Base-by-base conservation (phyloP, 352 stramenopile species). In the Pythium scleroteichum region DNA sequence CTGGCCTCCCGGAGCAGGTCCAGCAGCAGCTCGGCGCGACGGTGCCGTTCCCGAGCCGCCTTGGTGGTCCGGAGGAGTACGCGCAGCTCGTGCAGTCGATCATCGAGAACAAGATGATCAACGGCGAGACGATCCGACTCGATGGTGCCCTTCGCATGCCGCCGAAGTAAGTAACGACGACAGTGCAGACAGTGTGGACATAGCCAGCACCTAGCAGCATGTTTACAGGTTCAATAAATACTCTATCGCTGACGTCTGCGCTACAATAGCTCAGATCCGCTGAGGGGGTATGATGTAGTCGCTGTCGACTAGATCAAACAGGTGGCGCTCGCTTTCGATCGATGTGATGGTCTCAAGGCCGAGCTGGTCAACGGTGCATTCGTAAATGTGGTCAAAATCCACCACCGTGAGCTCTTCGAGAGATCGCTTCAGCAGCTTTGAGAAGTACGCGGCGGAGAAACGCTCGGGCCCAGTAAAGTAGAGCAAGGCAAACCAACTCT, bases 21-120 rank as follows among this genome's bases (percentile, higher is more conserved):
- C 85, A 97, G 64, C 73, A 97, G 32, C 76, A 98, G 40, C 73
- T 99, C 6, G 95, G 92, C 20, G 70, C 84, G 33, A 96, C 80
- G 10, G 96, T 99, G 64, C 97, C 97, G n/a, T 99, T 98, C 72
- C 97, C 97, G 17, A 92, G 84, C 53, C 82, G 97, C 40, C 76
- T 99, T 13, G 97, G 97, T 17, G 81, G 96, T 35, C 96, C 97
- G 14, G 82, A 96, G 53, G 96, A 99, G 71, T 99, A 96, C 75
- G 97, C 94, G 12, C 82, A 97, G 58, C 78, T 99, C 32, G 96
- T 97, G 49, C 88, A 96, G 53, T 68, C 80, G 22, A 99, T 99
- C 68, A 89, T 99, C 55, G 85, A 97, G 58, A 99, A 99, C 83
- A 91, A 90, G 59, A 99, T 99, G 92, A 77, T 99, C 42, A 99